Evolutionary conservation across 345 rosid genomes (phyloP), one percentile per base, ranked within the genome.

Genomic region (Populus euphratica): DNA sequence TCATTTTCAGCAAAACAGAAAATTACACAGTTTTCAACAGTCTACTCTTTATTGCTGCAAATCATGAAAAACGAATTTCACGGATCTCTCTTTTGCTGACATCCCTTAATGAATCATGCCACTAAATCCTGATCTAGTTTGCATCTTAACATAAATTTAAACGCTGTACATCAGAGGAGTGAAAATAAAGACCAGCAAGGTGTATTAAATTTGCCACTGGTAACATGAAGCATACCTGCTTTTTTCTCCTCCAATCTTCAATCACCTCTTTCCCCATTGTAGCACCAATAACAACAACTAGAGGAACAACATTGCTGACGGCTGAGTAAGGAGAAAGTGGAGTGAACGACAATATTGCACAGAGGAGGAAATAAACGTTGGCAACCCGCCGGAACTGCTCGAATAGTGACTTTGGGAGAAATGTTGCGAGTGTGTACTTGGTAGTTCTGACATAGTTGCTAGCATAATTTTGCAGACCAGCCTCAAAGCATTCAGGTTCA

Each of bases 351-450:
- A 96, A 77, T 70, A 91, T 74, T 23, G 92, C 97, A 81, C 93
- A 90, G 38, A 93, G 64, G 73, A 96, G 93, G 86, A 96, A 96
- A 82, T 91, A 96, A 69, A 92, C 71, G 77, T 96, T 96, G 44
- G 99, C 99, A 16, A 89, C 98, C 70, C 99, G 86, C 86, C 98
- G 89, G 86, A 96, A 96, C 79, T 96, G 99, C 86, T 96, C 98
- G 59, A 92, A 96, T 74, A 96, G 71, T 0, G 98, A 88, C 80
- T 89, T 96, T 1, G 98, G 98, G 21, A 96, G 66, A 83, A 96
- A 96, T 0, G 99, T 87, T 41, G 93, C 88, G 0, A 83, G 79
- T 1, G 93, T 92, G 73, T 96, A 96, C 85, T 96, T 96, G 0
- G 99, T 93, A 71, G 94, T 91, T 63, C 91, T 88, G 76, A 93